Percentiles rank a stretch among this genome's conserved stretches.
Conservation (phyloP, 2,329 filamentous ascomycete species). For the Penicillium sp. region DNA sequence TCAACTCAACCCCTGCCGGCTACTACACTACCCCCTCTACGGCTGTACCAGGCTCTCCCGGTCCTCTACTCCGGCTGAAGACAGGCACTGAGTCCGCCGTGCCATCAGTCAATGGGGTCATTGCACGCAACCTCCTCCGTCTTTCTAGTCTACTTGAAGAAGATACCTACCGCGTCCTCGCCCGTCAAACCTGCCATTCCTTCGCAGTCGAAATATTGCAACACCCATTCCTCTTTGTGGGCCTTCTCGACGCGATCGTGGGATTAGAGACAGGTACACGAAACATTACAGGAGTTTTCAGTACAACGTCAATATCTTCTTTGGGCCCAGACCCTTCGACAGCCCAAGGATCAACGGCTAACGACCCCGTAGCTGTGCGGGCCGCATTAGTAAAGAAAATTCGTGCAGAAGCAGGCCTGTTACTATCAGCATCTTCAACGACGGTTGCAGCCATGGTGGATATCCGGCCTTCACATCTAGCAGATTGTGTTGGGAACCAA, state of each 20-base stretch:
- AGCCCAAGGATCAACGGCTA: constrained; percentile 22
- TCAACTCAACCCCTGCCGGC: constrained; percentile 43
- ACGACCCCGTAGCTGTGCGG: constrained; percentile 30
- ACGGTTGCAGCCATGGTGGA: constrained; percentile 43
- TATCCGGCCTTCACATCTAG: constrained; percentile 38
- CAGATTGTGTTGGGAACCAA: constrained; percentile 39
- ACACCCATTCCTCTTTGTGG: constrained; percentile 89
- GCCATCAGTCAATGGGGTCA: constrained; percentile 86
- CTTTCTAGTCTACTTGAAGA: constrained; percentile 73
- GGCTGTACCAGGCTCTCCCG: constrained; percentile 64
- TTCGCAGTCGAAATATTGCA: constrained; percentile 93
- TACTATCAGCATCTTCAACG: constrained; percentile 40
- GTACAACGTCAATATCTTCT: constrained; percentile 36
- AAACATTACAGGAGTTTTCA: constrained; percentile 61
- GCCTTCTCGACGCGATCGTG: constrained; percentile 77
- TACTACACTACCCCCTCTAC: constrained; percentile 49
- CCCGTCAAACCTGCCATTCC: constrained; percentile 75
- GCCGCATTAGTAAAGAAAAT: constrained; percentile 38
- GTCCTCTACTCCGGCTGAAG: constrained; percentile 79
- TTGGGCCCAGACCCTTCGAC: constrained; percentile 15
- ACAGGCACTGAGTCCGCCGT: constrained; percentile 93
- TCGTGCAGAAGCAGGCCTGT: constrained; percentile 39
- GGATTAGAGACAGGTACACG: constrained; percentile 72
- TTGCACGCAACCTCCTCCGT: constrained; percentile 85
- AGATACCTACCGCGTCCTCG: constrained; percentile 65